Evolutionary conservation across 345 rosid genomes (phyloP).

Genomic region (Passiflora organensis): DNA sequence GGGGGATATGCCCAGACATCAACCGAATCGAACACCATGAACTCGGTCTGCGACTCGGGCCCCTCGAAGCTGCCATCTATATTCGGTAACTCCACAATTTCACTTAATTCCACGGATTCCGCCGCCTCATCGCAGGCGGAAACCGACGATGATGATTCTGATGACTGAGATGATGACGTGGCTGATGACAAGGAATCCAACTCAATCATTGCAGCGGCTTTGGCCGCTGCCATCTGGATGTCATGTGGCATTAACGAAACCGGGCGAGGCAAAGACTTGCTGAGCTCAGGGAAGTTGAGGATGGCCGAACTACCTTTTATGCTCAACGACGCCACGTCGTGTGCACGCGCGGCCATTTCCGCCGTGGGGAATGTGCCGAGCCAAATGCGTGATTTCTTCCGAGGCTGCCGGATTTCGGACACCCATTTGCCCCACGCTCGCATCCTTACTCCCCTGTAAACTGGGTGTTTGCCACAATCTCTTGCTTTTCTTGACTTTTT

Average conservation of each 20-base stretch:
- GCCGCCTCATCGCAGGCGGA: constrained; percentile 9
- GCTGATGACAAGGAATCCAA: constrained; percentile 6
- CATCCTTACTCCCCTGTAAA: constrained; percentile 85
- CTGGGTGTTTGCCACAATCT: constrained; percentile 65
- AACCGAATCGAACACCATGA: constrained; percentile 14
- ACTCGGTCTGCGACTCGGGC: constrained; percentile 3
- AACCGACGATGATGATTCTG: too few relatives aligned
- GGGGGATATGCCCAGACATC: constrained; percentile 19
- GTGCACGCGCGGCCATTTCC: constrained; percentile 97
- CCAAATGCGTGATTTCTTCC: constrained; percentile 91
- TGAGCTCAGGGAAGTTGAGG: constrained; percentile 81
- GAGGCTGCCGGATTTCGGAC: constrained; percentile 86
- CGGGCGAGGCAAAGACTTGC: constrained; percentile 61
- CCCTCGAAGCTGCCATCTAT: constrained; percentile 22
- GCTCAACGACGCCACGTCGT: constrained; percentile 83
- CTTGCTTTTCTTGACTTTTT: constrained; percentile 38
- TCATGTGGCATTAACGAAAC: constrained; percentile 67
- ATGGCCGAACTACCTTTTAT: constrained; percentile 74
- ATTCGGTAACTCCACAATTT: constrained; percentile 25
- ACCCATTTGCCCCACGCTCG: constrained; percentile 97
- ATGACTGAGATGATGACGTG: too few relatives aligned
- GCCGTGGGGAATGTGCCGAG: constrained; percentile 84
- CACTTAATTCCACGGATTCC: constrained; percentile 20
- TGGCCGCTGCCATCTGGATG: constrained; percentile 76
- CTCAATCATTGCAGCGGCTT: constrained; percentile 50